Conservation (phyloP, 495 filamentous ascomycete genomes). For the Annulohypoxylon nitens region DNA sequence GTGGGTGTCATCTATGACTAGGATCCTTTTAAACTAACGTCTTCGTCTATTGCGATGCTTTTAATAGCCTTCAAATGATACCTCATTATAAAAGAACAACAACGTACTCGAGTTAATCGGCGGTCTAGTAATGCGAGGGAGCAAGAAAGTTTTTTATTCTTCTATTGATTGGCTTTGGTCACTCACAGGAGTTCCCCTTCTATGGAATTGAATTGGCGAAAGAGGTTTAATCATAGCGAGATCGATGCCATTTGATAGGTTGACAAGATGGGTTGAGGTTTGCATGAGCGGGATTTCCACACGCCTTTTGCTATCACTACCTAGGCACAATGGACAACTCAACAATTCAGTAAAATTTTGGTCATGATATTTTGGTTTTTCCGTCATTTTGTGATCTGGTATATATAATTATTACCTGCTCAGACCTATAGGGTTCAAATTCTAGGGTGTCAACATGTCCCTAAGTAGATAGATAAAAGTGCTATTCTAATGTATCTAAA, state of each 20-base stretch:
- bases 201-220: conserved; percentile 23
- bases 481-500: no score
- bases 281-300: conserved; percentile 29
- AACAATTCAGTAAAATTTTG: conserved; percentile 26
- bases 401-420: background rate
- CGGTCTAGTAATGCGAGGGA: conserved; percentile 18
- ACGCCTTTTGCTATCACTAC: conserved; percentile 18
- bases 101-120: conserved; percentile 26
- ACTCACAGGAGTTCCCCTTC: conserved; percentile 20
- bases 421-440: no score
- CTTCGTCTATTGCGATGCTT: conserved; percentile 40
- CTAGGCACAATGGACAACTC: conserved; percentile 20
- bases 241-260: conserved; percentile 15
- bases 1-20: conserved; percentile 25
- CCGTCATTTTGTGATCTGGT: background rate
- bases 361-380: background rate
- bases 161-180: conserved; percentile 8
- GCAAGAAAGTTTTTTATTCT: conserved; percentile 15
- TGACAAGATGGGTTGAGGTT: conserved; percentile 16
- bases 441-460: background rate
- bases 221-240: conserved; percentile 23
- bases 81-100: conserved; percentile 40
- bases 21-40: conserved; percentile 24
- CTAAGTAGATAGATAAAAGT: no score
- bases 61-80: conserved; percentile 44